These are phyloP conservation scores for Phytophthora citricola DNA, from an alignment of 352 stramenopile species.

Conservation along the genomic window DNA sequence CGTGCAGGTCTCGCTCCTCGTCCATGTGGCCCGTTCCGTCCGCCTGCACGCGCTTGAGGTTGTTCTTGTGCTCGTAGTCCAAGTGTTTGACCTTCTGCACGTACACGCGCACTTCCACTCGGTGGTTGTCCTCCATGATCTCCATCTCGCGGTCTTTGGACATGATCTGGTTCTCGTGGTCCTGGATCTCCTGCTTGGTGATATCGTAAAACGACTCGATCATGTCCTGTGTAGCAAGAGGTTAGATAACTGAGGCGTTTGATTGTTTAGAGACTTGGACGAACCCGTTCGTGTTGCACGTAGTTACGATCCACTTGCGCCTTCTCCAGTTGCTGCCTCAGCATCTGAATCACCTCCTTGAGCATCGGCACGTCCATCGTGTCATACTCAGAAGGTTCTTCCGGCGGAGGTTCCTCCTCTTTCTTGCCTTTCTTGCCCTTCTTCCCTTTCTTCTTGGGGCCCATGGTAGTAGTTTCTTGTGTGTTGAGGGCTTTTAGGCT, in stretches of 20 bases:
- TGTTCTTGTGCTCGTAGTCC: constrained; percentile 95
- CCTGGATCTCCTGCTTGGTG: constrained; percentile 91
- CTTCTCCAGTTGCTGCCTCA: constrained; percentile 92
- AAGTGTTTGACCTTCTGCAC: constrained; percentile 96
- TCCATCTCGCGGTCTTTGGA: constrained; percentile 95
- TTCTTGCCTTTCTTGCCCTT: constrained; percentile 78
- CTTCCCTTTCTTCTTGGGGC: constrained; percentile 83
- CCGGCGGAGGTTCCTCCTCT: constrained; percentile 63
- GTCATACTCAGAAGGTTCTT: constrained; percentile 91
- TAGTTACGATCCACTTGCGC: constrained; percentile 94
- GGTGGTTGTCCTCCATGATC: constrained; percentile 96
- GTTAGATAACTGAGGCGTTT: constrained; percentile 2
- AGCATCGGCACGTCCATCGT: constrained; percentile 95
- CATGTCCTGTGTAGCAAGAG: constrained; percentile 74
- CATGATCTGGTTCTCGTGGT: constrained; percentile 92
- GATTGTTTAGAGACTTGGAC: constrained; percentile 2
- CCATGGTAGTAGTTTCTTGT: constrained; percentile 37
- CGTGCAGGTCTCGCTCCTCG: constrained; percentile 78
- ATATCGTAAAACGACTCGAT: constrained; percentile 97
- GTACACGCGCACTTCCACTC: constrained; percentile 93
- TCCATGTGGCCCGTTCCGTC: constrained; percentile 74
- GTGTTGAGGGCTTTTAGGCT: neutral
- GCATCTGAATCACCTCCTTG: constrained; percentile 93
- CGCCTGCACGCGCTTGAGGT: constrained; percentile 85
- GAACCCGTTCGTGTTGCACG: constrained; percentile 92